These are phyloP conservation scores for Eutrema japonicum DNA, from an alignment of 345 rosid species.

Conservation along the genomic window DNA sequence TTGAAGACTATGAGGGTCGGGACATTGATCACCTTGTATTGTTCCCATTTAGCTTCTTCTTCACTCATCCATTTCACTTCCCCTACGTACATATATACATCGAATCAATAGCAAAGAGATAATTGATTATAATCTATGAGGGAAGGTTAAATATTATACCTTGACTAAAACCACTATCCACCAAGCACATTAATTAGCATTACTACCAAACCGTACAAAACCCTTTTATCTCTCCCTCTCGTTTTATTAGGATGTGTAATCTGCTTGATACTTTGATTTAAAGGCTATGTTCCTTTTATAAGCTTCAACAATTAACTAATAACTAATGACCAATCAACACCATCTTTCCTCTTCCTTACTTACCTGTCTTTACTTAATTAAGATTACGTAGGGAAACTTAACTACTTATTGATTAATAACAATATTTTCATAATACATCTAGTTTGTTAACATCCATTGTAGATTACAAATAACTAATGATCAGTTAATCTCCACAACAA, in stretches of 20 bases:
- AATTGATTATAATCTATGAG: neutral
- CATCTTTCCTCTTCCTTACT: neutral
- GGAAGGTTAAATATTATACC: slow-evolving; percentile 10
- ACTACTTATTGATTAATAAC: too few relatives aligned
- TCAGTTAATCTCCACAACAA: too few relatives aligned
- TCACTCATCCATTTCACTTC: slow-evolving; percentile 5
- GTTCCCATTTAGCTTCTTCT: slow-evolving; percentile 21
- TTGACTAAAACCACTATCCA: slow-evolving; percentile 17
- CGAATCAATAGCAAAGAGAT: slow-evolving; percentile 8
- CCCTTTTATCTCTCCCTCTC: neutral
- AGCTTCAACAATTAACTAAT: neutral
- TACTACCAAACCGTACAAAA: slow-evolving; percentile 12
- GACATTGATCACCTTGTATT: neutral
- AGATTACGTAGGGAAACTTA: too few relatives aligned
- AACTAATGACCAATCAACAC: neutral
- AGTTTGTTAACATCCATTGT: too few relatives aligned
- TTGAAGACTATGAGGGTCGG: slow-evolving; percentile 19
- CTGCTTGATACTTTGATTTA: neutral
- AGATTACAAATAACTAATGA: too few relatives aligned
- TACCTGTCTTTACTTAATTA: too few relatives aligned
- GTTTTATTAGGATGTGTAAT: slow-evolving; percentile 21
- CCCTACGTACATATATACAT: slow-evolving; percentile 6
- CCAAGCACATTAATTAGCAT: slow-evolving; percentile 28
- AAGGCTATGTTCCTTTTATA: slow-evolving; percentile 24
- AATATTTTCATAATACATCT: too few relatives aligned